Evolutionary conservation across 2,329 filamentous ascomycete species (phyloP).

Genomic region (Colletotrichum kahawae): DNA sequence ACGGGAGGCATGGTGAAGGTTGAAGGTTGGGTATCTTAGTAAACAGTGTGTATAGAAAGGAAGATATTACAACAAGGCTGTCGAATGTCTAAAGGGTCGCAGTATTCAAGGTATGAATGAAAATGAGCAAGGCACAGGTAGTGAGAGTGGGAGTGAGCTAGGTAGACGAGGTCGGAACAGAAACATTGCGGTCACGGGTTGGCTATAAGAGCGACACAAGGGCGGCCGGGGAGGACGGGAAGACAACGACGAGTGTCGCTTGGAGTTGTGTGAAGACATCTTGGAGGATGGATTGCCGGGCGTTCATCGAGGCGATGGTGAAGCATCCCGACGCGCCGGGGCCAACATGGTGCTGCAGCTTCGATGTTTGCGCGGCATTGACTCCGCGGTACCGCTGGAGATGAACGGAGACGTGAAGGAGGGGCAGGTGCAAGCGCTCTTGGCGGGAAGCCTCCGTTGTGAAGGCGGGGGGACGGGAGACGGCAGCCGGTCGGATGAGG

Average conservation of each 20-base stretch:
- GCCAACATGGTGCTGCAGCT: background rate
- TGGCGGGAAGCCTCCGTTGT: background rate
- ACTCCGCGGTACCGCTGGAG: background rate
- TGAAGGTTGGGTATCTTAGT: background rate
- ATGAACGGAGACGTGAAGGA: background rate
- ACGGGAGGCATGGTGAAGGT: constrained; percentile 23
- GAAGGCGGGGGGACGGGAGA: background rate
- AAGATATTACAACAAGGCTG: background rate
- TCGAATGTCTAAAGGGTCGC: background rate
- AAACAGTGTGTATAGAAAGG: background rate
- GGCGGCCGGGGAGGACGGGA: background rate
- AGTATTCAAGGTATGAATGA: background rate
- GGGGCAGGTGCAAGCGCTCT: constrained; percentile 17
- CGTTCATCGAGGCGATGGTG: background rate
- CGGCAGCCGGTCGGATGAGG: background rate
- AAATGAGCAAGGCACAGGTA: background rate
- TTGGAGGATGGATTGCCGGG: background rate
- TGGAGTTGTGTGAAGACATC: constrained; percentile 7
- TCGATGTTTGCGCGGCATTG: constrained; percentile 8
- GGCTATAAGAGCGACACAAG: constrained; percentile 1
- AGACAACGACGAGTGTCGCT: background rate
- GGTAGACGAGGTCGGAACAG: background rate
- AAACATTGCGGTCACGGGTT: background rate
- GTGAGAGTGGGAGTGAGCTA: background rate
- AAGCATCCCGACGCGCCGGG: background rate